Base-by-base conservation (phyloP, 176 grass and related monocot genomes). In the Rhynchospora pubera region DNA sequence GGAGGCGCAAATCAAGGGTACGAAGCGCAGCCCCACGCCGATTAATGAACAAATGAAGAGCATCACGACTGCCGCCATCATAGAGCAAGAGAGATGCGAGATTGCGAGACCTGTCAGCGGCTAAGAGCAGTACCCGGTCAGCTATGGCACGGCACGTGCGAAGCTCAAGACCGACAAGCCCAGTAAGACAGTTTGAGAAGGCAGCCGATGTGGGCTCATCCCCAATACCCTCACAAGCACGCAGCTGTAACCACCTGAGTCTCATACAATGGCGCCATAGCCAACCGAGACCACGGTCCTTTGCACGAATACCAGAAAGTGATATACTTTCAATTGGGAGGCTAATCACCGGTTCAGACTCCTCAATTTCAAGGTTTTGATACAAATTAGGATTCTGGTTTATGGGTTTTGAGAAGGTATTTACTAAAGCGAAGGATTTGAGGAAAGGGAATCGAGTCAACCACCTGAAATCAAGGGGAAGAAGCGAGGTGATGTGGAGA, bases 1-100 rank as follows among this genome's bases (percentile, higher is more conserved):
- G 92, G 15, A 98, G 92, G 67, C 95, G 95, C 46, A 98, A 90
- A 82, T 98, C 95, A 76, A 98, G 86, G 43, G 85, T 93, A 30
- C 79, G 92, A 51, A 98, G 79, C 0, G 43, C 84, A 0, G 90
- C 81, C 30, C 90, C 87, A 14, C 90, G 95, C 55, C 84, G 95
- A 30, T 91, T 82, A 84, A 98, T 94, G 82, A 98, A 98, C 5
- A 87, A 81, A 63, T 82, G 90, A 16, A 98, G 95, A 0, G 95
- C 95, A 6, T 91, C 92, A 4, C 88, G 65, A 78, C 95, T 79
- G 50, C 95, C 92, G 0, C 95, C 92, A 18, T 98, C 95, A 34
- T 98, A 98, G 8, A 98, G 87, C 42, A 98, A 71, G 22, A 98
- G 92, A 7, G 92, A 93, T 2, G 73, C 74, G 8, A 98, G 95